Base-by-base conservation (phyloP, 2,329 filamentous ascomycete species). In the Didymella exigua region DNA sequence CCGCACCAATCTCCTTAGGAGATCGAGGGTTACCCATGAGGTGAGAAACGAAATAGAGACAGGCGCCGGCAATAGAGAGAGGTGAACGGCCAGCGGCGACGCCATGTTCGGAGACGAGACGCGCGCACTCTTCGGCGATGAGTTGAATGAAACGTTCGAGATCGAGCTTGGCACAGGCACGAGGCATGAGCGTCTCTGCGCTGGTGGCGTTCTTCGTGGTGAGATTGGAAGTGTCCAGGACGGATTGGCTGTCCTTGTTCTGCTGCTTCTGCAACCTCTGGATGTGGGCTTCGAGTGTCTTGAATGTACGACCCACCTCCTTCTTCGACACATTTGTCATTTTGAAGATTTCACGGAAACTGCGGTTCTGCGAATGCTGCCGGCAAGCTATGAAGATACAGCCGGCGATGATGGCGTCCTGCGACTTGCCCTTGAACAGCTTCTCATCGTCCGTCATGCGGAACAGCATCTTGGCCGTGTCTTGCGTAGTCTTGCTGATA, bases 311-410 rank as follows among this genome's bases (percentile, higher is more conserved):
- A 19, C 95, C 95, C 60, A 99, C 96, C 72, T 99, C 96, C 79
- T 98, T 98, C 81, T 98, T 97, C 57, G 89, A 88, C 24, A 99
- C 93, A 65, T 90, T 91, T 8, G 95, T 99, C 74, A 98, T 82
- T 58, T 91, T 89, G 78, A 90, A 96, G 68, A 99, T 95, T 75
- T 99, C 96, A 43, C 90, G 87, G 79, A 99, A 99, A 3, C 92
- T 96, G 62, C 95, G 89, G 4, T 90, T 89, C 26, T 93, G 89
- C 58, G 87, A 86, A 71, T 91, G 89, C 76, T 97, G 91, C 38
- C 95, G 91, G 75, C 93, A 98, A 34, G 95, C 92, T 67, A 99
- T 93, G 81, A 99, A 98, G 76, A 99, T 95, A 77, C 93, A 97
- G 6, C 93, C 92, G 5, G 95, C 95, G 63, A 98, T 93, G 64